phyloP scores from a whole-genome alignment of 345 rosid species.

The Eucalyptus microcorys region DNA sequence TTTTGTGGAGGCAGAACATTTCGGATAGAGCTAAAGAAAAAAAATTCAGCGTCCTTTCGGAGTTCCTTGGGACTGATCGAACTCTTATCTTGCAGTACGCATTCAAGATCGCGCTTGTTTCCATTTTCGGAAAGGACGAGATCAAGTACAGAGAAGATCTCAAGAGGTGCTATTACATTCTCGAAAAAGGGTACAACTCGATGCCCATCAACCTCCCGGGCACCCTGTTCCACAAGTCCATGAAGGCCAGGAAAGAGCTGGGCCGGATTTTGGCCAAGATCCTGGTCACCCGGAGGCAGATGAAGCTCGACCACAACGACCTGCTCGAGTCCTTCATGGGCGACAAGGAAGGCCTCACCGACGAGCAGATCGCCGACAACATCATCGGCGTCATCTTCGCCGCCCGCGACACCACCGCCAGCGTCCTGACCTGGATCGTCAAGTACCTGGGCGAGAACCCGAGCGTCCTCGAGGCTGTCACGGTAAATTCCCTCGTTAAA shows the following conservation, averaged over 20 bases:
- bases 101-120: slow-evolving; percentile 27
- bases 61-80: neutral
- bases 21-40: neutral
- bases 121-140: slow-evolving; percentile 26
- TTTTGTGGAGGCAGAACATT: neutral
- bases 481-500: slow-evolving; percentile 1
- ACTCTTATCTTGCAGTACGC: slow-evolving; percentile 5
- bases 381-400: slow-evolving; percentile 53
- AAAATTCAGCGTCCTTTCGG: neutral
- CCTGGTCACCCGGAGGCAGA: slow-evolving; percentile 16
- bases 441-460: slow-evolving; percentile 37
- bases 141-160: slow-evolving; percentile 37
- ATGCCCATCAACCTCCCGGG: slow-evolving; percentile 92
- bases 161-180: slow-evolving; percentile 75
- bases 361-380: slow-evolving; percentile 43
- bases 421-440: slow-evolving; percentile 48
- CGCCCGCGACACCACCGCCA: slow-evolving; percentile 60
- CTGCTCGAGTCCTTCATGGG: slow-evolving; percentile 24
- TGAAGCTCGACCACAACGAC: slow-evolving; percentile 12
- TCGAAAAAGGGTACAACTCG: slow-evolving; percentile 95
- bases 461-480: slow-evolving; percentile 22
- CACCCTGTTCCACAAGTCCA: slow-evolving; percentile 77
- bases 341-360: slow-evolving; percentile 15
- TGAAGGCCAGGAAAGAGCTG: slow-evolving; percentile 81
- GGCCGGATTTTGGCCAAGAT: slow-evolving; percentile 40